phyloP scores from a whole-genome alignment of 2,329 filamentous ascomycete genomes.

The Pseudogymnoascus sp. region DNA sequence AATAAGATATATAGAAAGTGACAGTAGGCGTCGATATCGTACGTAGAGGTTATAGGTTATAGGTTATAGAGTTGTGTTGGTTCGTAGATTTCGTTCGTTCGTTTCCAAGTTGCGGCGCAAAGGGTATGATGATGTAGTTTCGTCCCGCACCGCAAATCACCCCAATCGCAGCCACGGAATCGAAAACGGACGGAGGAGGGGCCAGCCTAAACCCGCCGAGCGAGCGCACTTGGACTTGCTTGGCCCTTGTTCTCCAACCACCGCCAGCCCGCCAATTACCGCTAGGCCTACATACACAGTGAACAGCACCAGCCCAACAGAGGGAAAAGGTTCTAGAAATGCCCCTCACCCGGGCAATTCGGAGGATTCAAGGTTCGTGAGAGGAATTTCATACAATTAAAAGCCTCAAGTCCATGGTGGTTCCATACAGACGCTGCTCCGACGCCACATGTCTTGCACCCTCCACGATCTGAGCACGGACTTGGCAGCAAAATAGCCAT shows the following conservation, averaged over 20 bases:
- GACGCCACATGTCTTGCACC: background rate
- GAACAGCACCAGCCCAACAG: background rate
- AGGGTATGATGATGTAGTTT: constrained; percentile 7
- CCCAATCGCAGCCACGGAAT: background rate
- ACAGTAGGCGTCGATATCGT: background rate
- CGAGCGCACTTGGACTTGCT: background rate
- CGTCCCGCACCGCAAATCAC: background rate
- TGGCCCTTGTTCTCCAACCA: background rate
- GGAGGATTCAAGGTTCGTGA: background rate
- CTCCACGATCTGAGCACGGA: background rate
- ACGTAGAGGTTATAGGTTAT: too few relatives aligned
- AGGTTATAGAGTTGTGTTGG: background rate
- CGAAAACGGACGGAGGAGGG: constrained; percentile 3
- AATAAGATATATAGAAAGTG: background rate
- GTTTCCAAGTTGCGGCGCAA: constrained; percentile 4
- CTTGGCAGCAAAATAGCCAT: background rate
- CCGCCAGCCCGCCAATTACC: background rate
- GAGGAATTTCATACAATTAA: background rate
- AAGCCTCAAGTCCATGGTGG: background rate
- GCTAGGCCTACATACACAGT: too few relatives aligned
- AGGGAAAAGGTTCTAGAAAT: background rate
- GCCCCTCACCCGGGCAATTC: background rate
- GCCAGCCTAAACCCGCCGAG: background rate
- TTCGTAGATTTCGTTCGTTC: background rate
- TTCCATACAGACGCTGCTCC: background rate